Evolutionary conservation across 768 basidiomycete species (phyloP).

Genomic region (Exidia glandulosa): DNA sequence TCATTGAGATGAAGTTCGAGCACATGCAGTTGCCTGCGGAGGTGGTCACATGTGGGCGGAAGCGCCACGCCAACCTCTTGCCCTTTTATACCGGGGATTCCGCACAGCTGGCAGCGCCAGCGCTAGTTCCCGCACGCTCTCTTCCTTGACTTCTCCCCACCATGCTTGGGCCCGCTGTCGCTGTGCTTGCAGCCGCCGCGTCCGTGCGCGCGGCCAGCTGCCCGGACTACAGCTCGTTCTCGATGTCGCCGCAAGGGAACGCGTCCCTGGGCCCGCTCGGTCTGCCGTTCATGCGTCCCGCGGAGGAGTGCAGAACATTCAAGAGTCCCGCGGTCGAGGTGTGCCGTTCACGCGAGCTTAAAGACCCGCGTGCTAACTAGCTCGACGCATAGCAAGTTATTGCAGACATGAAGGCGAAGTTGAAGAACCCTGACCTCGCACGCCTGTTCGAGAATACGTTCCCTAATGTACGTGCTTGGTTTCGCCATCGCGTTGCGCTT

Average conservation of each 20-base stretch:
- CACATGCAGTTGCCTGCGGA: background rate
- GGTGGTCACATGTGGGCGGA: background rate
- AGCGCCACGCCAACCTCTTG: no score
- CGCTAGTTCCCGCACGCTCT: background rate
- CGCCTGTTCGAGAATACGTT: conserved; percentile 75
- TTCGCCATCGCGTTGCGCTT: background rate
- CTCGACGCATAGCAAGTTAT: conserved; percentile 47
- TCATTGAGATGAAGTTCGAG: no score
- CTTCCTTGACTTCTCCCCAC: background rate
- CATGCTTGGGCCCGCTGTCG: background rate
- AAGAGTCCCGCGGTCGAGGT: conserved; percentile 69
- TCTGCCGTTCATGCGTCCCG: conserved; percentile 65
- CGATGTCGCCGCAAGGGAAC: conserved; percentile 47
- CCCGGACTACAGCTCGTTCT: conserved; percentile 46
- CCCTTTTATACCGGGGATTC: background rate
- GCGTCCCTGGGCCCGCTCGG: conserved; percentile 48
- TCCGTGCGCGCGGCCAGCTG: conserved; percentile 27
- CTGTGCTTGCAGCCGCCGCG: conserved; percentile 6
- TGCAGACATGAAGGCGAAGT: conserved; percentile 53
- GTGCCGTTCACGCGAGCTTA: background rate
- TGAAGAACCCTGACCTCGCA: conserved; percentile 70
- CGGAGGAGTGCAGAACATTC: conserved; percentile 61
- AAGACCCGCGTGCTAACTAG: background rate
- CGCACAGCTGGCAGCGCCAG: background rate
- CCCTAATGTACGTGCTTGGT: conserved; percentile 33